A percentile compares a stretch with the other conserved stretches of the same genome.
phyloP scores from a whole-genome alignment of 2,329 filamentous ascomycete genomes.

The Ciborinia camelliae region DNA sequence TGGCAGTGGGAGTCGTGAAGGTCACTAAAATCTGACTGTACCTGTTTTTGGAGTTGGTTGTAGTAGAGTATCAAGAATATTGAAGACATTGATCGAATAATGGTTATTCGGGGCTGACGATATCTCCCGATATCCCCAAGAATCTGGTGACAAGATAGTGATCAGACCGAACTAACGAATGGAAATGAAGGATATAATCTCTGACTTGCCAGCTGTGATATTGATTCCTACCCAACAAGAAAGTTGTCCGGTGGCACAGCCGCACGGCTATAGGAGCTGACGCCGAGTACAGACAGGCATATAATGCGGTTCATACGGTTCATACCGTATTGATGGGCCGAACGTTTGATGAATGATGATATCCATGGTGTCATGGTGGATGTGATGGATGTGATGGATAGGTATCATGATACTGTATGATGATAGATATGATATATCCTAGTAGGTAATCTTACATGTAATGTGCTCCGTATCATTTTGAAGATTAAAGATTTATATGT shows the following conservation, averaged over 20 bases:
- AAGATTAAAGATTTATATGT: background rate
- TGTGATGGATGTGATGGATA: too few relatives aligned
- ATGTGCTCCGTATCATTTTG: too few relatives aligned
- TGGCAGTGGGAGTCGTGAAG: background rate
- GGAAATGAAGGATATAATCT: background rate
- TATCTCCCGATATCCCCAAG: too few relatives aligned
- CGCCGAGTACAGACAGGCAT: slow-evolving; percentile 9
- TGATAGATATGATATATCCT: too few relatives aligned
- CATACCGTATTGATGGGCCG: background rate
- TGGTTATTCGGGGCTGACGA: background rate
- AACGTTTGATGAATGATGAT: background rate
- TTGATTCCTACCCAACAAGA: background rate
- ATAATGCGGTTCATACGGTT: too few relatives aligned
- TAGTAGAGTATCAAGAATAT: background rate
- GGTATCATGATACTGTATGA: too few relatives aligned
- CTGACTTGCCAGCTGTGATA: background rate
- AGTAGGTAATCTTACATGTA: too few relatives aligned
- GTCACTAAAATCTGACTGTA: background rate
- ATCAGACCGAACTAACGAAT: background rate
- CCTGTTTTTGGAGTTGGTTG: background rate
- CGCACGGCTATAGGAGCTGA: too few relatives aligned
- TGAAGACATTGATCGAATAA: background rate
- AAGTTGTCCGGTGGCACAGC: background rate
- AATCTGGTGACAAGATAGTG: background rate
- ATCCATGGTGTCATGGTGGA: too few relatives aligned